These are phyloP conservation scores for Hypoxylon sp. DNA, from an alignment of 2,329 filamentous ascomycete species.

Conservation along the genomic window DNA sequence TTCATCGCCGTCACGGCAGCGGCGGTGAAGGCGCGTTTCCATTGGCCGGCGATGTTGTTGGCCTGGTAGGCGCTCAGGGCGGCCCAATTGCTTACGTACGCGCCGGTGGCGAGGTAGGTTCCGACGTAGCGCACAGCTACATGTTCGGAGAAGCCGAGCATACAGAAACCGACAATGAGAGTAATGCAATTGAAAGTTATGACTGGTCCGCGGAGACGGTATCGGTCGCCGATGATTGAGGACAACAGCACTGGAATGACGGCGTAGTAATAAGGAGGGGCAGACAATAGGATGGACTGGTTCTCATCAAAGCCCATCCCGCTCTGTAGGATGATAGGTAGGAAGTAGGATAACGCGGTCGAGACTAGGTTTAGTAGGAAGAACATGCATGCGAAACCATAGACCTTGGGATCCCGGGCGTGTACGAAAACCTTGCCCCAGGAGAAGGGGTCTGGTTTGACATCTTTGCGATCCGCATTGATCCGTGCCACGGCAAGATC, in stretches of 20 bases:
- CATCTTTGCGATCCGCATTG: conserved; percentile 73
- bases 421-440: conserved; percentile 69
- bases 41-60: conserved; percentile 75
- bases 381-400: conserved; percentile 75
- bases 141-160: conserved; percentile 74
- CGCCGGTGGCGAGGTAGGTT: conserved; percentile 76
- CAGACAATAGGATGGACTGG: conserved; percentile 72
- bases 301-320: conserved; percentile 69
- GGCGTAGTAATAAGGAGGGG: conserved; percentile 78
- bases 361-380: conserved; percentile 78
- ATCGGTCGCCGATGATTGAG: conserved; percentile 73
- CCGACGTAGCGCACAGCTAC: conserved; percentile 75
- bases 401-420: conserved; percentile 73
- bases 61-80: conserved; percentile 74
- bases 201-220: conserved; percentile 72
- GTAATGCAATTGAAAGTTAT: conserved; percentile 76
- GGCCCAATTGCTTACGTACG: conserved; percentile 79
- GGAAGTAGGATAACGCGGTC: conserved; percentile 75
- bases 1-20: conserved; percentile 73
- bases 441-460: conserved; percentile 68
- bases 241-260: conserved; percentile 75
- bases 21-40: conserved; percentile 75
- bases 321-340: conserved; percentile 72
- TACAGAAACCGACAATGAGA: conserved; percentile 74
- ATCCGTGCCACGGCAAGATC: conserved; percentile 71